Evolutionary conservation across 441 rosid genomes (phyloP).

Genomic region (Brassica hybrid): DNA sequence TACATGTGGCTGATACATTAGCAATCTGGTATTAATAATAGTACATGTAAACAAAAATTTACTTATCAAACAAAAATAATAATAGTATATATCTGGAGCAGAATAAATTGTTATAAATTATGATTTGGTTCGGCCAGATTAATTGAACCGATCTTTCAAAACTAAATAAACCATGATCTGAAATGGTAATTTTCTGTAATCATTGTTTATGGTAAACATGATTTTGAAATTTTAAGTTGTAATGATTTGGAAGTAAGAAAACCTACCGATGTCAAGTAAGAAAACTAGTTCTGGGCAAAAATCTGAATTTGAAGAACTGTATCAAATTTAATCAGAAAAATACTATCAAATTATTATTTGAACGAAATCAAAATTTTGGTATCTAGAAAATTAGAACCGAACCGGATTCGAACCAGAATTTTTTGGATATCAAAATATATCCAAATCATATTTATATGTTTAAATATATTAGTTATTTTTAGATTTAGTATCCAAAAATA

Average conservation of each 20-base stretch:
- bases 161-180: neutral
- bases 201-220: neutral
- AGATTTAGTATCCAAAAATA: no score
- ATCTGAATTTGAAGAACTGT: no score
- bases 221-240: constrained; percentile 16
- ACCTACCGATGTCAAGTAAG: neutral
- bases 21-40: neutral
- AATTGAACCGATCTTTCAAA: constrained; percentile 5
- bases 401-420: no score
- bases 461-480: no score
- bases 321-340: no score
- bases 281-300: no score
- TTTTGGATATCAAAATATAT: no score
- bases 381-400: no score
- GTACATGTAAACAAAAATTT: neutral
- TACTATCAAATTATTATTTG: no score
- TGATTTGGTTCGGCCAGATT: neutral
- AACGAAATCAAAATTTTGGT: no score
- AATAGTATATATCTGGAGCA: neutral
- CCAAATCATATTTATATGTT: no score
- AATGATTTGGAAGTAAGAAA: constrained; percentile 29
- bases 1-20: neutral
- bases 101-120: neutral
- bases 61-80: no score
- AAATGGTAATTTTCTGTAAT: neutral